phyloP scores from a whole-genome alignment of 257 asterid genomes.

The Primulina tabacum region DNA sequence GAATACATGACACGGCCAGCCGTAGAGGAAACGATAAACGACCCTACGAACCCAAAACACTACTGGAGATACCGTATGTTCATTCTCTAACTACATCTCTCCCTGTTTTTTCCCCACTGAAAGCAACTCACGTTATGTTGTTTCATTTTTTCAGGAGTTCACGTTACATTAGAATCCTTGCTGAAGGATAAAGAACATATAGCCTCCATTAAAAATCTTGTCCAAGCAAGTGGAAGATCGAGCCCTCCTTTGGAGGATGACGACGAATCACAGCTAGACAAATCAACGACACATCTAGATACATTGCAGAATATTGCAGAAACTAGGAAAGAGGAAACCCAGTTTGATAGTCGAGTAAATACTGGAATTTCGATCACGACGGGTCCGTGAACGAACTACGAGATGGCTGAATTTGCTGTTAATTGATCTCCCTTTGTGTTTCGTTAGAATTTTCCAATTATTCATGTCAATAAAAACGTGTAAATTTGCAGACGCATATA shows the following conservation, averaged over 20 bases:
- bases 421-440: not conserved
- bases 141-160: slow-evolving; percentile 54
- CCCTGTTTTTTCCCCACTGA: no score
- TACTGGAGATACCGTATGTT: slow-evolving; percentile 86
- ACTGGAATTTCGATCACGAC: slow-evolving; percentile 25
- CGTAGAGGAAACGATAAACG: slow-evolving; percentile 87
- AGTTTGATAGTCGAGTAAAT: slow-evolving; percentile 18
- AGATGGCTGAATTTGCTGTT: slow-evolving; percentile 21
- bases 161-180: slow-evolving; percentile 80
- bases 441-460: no score
- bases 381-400: slow-evolving; percentile 15
- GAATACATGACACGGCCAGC: slow-evolving; percentile 85
- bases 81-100: slow-evolving; percentile 10
- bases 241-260: slow-evolving; percentile 48
- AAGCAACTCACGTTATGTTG: not conserved
- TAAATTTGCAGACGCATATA: not conserved
- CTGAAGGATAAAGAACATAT: slow-evolving; percentile 64
- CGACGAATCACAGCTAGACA: slow-evolving; percentile 22
- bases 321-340: slow-evolving; percentile 25
- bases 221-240: slow-evolving; percentile 71
- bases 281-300: slow-evolving; percentile 24
- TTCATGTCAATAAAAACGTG: not conserved
- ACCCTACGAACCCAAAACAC: slow-evolving; percentile 95
- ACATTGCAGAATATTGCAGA: slow-evolving; percentile 25
- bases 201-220: slow-evolving; percentile 57